Base-by-base conservation (phyloP, 345 rosid genomes). In the Sonneratia alba region DNA sequence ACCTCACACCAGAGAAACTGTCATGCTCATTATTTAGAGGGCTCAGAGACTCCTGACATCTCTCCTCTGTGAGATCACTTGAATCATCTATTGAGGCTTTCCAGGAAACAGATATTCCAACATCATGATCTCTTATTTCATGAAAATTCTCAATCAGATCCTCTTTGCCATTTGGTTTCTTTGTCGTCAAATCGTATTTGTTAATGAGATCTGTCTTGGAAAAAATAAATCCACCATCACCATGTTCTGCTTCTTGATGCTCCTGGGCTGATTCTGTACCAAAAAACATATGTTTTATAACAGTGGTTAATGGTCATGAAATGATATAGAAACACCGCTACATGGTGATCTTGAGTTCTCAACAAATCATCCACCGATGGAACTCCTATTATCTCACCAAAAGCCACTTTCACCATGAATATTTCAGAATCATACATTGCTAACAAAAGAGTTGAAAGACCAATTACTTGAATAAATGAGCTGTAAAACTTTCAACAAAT, bases 191-290 rank as follows among this genome's bases (percentile, higher is more conserved):
- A 66, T 48, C 76, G 24, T 38, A 64, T 48, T 37, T 68, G n/a
- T 48, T 27, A 16, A 38, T 13, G 13, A 67, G 40, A 56, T 57
- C 75, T 61, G 68, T 66, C 72, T 63, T 79, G 18, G 49, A 72
- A 76, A 67, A 45, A 56, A 70, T 68, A 21, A 73, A 56, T 51
- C 71, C 77, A 51, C n/a, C 64, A 66, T 48, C 79, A 79, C 71
- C 66, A 63, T 38, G n/a, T 66, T 81, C 75, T 67, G 68, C 71
- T 74, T 56, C 82, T 67, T 74, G 82, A 68, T 27, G 64, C 72
- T 57, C 82, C 66, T 78, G 4, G 65, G 72, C 36, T 53, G 78
- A 74, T 71, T 77, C 82, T 43, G 72, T 69, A 68, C 82, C 94
- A 89, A 85, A 48, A 80, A 73, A 47, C 79, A 84, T 48, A 71